A percentile compares a stretch with the other conserved stretches of the same genome.
Conservation (phyloP, 768 basidiomycete species). For the Suillus subaureus region DNA sequence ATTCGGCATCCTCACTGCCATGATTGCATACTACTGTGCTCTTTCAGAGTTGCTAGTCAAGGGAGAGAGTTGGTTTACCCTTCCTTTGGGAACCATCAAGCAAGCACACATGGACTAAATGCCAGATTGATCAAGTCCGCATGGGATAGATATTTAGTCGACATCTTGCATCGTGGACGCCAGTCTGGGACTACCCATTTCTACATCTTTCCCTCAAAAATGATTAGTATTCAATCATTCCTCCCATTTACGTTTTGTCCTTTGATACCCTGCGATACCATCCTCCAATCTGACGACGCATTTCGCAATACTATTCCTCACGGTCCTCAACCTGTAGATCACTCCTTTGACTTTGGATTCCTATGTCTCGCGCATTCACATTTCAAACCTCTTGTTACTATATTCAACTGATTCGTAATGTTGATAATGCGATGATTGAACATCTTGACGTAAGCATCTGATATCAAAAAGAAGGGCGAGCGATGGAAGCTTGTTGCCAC, state of each 20-base stretch:
- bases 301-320: neutral
- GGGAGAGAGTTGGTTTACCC: constrained; percentile 40
- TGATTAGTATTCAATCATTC: neutral
- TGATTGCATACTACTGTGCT: constrained; percentile 49
- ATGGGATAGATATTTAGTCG: neutral
- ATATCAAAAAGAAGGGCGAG: neutral
- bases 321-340: neutral
- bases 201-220: constrained; percentile 7
- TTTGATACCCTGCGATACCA: neutral
- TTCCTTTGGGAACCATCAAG: constrained; percentile 39
- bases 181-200: neutral
- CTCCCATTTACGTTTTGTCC: neutral
- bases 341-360: neutral
- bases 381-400: neutral
- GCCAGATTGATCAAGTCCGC: neutral
- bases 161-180: neutral
- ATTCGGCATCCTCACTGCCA: constrained; percentile 47
- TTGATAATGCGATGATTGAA: neutral
- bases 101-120: constrained; percentile 9
- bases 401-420: neutral
- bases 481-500: neutral
- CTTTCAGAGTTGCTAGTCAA: constrained; percentile 43
- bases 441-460: neutral
- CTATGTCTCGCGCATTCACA: neutral
- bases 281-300: neutral